Evolutionary conservation across 495 filamentous ascomycete genomes (phyloP).

Genomic region (Penicillium manginii): DNA sequence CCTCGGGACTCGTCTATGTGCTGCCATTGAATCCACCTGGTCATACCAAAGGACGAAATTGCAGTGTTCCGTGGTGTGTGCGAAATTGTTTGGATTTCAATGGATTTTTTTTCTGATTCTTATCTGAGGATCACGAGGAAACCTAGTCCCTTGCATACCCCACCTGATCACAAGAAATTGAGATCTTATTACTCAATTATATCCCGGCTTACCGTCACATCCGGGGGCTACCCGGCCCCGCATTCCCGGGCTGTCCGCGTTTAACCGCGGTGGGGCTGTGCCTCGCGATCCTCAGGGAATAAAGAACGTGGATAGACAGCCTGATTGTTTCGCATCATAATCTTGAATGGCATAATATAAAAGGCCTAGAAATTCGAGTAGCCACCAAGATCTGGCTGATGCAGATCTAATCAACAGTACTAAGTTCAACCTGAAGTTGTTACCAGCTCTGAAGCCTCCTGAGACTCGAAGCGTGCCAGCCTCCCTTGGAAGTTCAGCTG

Average conservation of each 20-base stretch:
- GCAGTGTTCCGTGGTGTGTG: neutral
- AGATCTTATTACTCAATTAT: conserved; percentile 20
- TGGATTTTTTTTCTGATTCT: neutral
- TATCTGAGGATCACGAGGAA: neutral
- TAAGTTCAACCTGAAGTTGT: too few relatives aligned
- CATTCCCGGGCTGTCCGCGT: conserved; percentile 13
- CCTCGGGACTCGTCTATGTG: conserved; percentile 3
- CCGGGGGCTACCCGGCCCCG: conserved; percentile 7
- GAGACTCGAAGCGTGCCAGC: too few relatives aligned
- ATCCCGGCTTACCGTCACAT: conserved; percentile 10
- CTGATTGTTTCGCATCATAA: too few relatives aligned
- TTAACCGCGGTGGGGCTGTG: conserved; percentile 13
- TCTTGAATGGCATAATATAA: too few relatives aligned
- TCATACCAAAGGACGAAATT: neutral
- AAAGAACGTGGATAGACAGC: neutral
- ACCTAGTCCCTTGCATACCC: conserved; percentile 8
- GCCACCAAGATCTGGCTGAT: too few relatives aligned
- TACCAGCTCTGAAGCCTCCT: too few relatives aligned
- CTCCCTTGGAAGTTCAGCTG: too few relatives aligned
- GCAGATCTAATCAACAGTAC: too few relatives aligned
- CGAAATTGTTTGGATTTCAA: neutral
- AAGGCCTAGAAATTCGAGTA: too few relatives aligned
- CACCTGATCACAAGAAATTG: neutral
- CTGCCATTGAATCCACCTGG: neutral
- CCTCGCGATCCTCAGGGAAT: neutral